phyloP scores from a whole-genome alignment of 192 early-diverging fungal genomes.

The Dissophora globulifera region DNA sequence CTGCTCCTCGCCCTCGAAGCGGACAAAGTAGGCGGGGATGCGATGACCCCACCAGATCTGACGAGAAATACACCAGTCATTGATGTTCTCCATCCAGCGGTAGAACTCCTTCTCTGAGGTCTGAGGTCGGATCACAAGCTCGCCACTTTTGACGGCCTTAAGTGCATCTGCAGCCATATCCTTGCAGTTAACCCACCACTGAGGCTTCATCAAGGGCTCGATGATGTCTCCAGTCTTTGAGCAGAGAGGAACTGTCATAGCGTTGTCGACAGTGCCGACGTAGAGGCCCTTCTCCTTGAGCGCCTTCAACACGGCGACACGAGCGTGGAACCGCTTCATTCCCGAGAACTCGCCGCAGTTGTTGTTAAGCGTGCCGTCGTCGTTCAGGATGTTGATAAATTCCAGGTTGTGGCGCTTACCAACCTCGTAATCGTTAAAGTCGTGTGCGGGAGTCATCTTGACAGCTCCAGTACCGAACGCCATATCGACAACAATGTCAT shows the following conservation, averaged over 20 bases:
- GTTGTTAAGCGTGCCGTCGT: conserved; percentile 94
- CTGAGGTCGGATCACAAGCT: conserved; percentile 85
- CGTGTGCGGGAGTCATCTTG: conserved; percentile 99
- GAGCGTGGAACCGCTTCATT: conserved; percentile 93
- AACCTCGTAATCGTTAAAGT: conserved; percentile 95
- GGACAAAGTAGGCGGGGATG: conserved; percentile 94
- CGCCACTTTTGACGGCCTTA: conserved; percentile 79
- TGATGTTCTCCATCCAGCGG: conserved; percentile 94
- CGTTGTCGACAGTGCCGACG: conserved; percentile 86
- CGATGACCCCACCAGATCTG: conserved; percentile 99
- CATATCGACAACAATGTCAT: conserved; percentile 89
- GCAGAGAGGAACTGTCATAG: conserved; percentile 95
- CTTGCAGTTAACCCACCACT: conserved; percentile 98
- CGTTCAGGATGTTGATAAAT: conserved; percentile 98
- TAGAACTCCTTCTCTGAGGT: conserved; percentile 95
- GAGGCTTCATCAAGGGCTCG: conserved; percentile 98
- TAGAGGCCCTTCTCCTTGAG: conserved; percentile 92
- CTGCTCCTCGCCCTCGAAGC: conserved; percentile 72
- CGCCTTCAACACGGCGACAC: conserved; percentile 86
- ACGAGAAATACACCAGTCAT: conserved; percentile 99
- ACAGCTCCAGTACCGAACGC: conserved; percentile 98
- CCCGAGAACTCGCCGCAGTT: conserved; percentile 90
- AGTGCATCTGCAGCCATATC: conserved; percentile 85
- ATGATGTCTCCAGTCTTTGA: conserved; percentile 92
- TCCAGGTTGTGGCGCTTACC: conserved; percentile 94